A percentile compares a stretch with the other conserved stretches of the same genome.
These are phyloP conservation scores for Claviceps quebecensis DNA, from an alignment of 2,329 filamentous ascomycete species.

Conservation along the genomic window DNA sequence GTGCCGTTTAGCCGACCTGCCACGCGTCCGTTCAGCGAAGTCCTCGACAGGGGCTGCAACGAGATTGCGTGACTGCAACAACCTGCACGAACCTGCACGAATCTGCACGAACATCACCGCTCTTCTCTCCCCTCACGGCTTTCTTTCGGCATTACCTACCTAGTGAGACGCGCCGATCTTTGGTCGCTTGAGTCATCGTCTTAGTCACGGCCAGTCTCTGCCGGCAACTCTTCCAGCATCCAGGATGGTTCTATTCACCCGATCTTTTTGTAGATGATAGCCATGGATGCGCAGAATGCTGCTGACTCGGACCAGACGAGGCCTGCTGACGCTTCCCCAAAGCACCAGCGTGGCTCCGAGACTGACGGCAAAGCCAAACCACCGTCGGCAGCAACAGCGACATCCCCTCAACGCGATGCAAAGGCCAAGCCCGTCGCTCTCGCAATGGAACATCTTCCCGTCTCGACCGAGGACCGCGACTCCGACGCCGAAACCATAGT, in stretches of 20 bases:
- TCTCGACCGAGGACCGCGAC: constrained; percentile 37
- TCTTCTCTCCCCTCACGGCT: background rate
- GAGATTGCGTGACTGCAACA: constrained; percentile 4
- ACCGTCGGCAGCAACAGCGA: constrained; percentile 5
- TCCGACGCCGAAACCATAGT: constrained; percentile 64
- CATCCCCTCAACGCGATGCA: constrained; percentile 8
- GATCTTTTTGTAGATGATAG: constrained; percentile 42
- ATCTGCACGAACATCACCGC: background rate
- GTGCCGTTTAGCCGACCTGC: background rate
- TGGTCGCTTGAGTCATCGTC: constrained; percentile 1
- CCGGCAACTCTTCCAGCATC: constrained; percentile 16
- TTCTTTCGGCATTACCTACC: background rate
- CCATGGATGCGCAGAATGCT: constrained; percentile 57
- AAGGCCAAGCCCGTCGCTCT: constrained; percentile 1
- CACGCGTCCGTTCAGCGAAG: background rate
- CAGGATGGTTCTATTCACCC: constrained; percentile 46
- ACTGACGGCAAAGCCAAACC: constrained; percentile 11
- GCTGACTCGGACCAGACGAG: constrained; percentile 47
- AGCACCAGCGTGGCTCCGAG: constrained; percentile 21
- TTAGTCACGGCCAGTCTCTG: constrained; percentile 5
- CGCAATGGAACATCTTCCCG: background rate
- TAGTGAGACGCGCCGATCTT: background rate
- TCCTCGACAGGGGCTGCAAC: constrained; percentile 5
- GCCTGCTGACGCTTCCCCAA: constrained; percentile 39
- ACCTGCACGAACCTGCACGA: no score